Evolutionary conservation across 805 yeast species (phyloP).

Genomic region (Candida xyloterini): DNA sequence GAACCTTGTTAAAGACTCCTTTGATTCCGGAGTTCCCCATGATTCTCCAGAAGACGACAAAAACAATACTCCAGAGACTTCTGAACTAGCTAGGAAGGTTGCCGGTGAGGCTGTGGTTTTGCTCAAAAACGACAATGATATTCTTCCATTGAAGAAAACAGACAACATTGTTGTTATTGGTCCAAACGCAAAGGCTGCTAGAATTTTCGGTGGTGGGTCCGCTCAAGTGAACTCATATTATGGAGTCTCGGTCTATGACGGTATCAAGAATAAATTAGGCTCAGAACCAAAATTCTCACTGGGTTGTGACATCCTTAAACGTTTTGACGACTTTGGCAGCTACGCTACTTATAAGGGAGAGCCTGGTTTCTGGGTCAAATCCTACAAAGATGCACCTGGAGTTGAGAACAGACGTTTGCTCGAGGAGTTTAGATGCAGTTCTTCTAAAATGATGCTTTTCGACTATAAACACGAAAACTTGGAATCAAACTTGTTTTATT

Average conservation of each 20-base stretch:
- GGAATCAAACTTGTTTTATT: constrained; percentile 32
- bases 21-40: constrained; percentile 42
- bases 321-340: constrained; percentile 16
- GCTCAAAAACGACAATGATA: constrained; percentile 48
- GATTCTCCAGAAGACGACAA: constrained; percentile 36
- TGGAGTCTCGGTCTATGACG: constrained; percentile 16
- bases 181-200: constrained; percentile 51
- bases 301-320: constrained; percentile 33
- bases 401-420: constrained; percentile 25
- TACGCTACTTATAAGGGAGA: constrained; percentile 19
- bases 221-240: constrained; percentile 39
- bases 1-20: constrained; percentile 43
- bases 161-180: constrained; percentile 54
- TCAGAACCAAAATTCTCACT: constrained; percentile 29
- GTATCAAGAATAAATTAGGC: constrained; percentile 22
- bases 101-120: constrained; percentile 55
- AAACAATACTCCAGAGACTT: constrained; percentile 50
- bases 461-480: constrained; percentile 25
- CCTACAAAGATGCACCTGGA: constrained; percentile 29
- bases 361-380: constrained; percentile 29
- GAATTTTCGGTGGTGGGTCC: constrained; percentile 62
- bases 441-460: constrained; percentile 19
- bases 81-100: constrained; percentile 39
- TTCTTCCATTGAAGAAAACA: constrained; percentile 45
- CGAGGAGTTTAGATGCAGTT: constrained; percentile 26